A percentile compares a stretch with the other conserved stretches of the same genome.
These are phyloP conservation scores for Scleromitrula shiraiana DNA, from an alignment of 2,329 filamentous ascomycete genomes.

Conservation along the genomic window DNA sequence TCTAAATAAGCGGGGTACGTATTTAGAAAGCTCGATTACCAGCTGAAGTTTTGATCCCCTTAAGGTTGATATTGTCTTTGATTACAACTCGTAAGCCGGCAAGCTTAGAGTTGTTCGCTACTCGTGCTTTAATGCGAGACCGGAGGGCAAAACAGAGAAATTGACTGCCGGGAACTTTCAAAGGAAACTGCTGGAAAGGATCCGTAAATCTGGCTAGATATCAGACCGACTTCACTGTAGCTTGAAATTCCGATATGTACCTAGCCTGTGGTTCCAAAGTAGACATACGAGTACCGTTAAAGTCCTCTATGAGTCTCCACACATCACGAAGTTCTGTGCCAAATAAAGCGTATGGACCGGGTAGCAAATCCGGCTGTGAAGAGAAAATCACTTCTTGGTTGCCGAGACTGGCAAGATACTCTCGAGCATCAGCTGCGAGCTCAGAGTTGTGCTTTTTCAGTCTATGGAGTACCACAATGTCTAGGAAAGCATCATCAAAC, in stretches of 20 bases:
- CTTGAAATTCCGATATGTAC: background rate
- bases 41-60: constrained; percentile 45
- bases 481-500: background rate
- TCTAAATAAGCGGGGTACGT: too few species aligned
- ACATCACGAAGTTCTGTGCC: background rate
- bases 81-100: constrained; percentile 51
- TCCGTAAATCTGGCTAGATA: background rate
- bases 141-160: background rate
- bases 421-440: background rate
- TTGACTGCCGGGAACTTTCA: background rate
- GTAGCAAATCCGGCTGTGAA: background rate
- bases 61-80: constrained; percentile 53
- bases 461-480: background rate
- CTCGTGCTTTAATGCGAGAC: background rate
- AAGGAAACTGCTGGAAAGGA: background rate
- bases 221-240: background rate
- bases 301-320: background rate
- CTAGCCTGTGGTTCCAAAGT: background rate
- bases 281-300: background rate
- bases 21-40: constrained; percentile 52
- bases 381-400: background rate
- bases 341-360: background rate
- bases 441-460: background rate
- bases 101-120: constrained; percentile 33
- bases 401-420: background rate